Conservation (phyloP, 257 asterid genomes). For the Salvia splendens region DNA sequence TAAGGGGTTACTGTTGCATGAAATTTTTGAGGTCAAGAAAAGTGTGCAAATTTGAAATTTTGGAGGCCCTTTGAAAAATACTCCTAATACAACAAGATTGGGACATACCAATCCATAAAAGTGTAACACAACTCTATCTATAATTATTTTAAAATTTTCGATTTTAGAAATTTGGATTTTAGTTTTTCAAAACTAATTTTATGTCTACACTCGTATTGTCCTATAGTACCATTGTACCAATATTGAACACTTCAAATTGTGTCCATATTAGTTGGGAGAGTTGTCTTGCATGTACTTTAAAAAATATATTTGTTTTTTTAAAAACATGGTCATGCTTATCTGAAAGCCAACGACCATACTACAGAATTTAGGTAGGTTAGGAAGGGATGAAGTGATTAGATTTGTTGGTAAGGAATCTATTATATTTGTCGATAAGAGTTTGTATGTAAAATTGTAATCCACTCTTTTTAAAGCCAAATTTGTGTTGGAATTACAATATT, state of each 20-base stretch:
- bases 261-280: not conserved
- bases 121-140: not conserved
- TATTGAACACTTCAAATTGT: not conserved
- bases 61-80: slow-evolving; percentile 38
- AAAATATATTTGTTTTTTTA: slow-evolving; percentile 1
- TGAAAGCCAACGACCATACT: slow-evolving; percentile 29
- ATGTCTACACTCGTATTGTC: no score
- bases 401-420: not conserved
- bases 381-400: not conserved
- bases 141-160: no score
- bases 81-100: not conserved
- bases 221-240: not conserved
- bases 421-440: not conserved
- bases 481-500: no score
- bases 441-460: not conserved
- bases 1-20: slow-evolving; percentile 31
- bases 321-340: not conserved
- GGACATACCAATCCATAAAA: slow-evolving; percentile 2
- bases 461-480: not conserved
- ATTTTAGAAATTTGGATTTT: no score
- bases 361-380: slow-evolving; percentile 22
- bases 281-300: not conserved
- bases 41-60: slow-evolving; percentile 46
- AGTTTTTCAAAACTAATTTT: no score
- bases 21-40: slow-evolving; percentile 47